These are phyloP conservation scores for Hanseniaspora uvarum DNA, from an alignment of 1,139 yeast species.

Conservation along the genomic window DNA sequence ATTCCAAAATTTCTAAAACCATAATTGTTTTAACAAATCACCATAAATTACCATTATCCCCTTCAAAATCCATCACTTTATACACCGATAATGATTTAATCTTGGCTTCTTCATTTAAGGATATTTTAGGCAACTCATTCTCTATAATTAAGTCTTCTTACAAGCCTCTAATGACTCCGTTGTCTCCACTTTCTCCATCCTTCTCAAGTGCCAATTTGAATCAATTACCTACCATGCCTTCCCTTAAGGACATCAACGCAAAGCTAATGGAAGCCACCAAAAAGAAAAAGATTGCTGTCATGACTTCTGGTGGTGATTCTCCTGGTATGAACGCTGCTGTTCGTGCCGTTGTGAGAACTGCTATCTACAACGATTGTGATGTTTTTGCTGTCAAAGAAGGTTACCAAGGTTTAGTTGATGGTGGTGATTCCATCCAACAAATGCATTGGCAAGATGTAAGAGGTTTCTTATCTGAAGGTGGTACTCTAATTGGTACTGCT, in stretches of 20 bases:
- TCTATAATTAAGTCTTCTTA: constrained; percentile 33
- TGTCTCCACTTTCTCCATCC: constrained; percentile 3
- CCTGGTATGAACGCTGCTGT: constrained; percentile 83
- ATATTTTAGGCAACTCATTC: constrained; percentile 50
- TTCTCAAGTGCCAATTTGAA: neutral
- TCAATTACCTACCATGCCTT: neutral
- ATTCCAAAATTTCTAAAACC: constrained; percentile 21
- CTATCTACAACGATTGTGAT: constrained; percentile 59
- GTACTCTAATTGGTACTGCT: constrained; percentile 76
- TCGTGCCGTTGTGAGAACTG: constrained; percentile 67
- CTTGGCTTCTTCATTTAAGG: constrained; percentile 29
- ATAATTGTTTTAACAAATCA: constrained; percentile 23
- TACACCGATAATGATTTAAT: constrained; percentile 23
- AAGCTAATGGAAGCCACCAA: constrained; percentile 17
- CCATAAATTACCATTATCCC: constrained; percentile 4
- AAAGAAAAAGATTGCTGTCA: constrained; percentile 54
- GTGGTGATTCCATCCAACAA: constrained; percentile 53
- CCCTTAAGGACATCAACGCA: neutral
- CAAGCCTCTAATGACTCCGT: constrained; percentile 1
- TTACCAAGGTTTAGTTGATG: constrained; percentile 63
- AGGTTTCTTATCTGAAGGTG: constrained; percentile 65
- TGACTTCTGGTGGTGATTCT: constrained; percentile 84
- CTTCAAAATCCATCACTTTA: neutral
- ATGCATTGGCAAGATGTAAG: constrained; percentile 73
- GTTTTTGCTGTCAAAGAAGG: constrained; percentile 70